phyloP scores from a whole-genome alignment of 345 rosid species.

The Excoecaria agallocha region DNA sequence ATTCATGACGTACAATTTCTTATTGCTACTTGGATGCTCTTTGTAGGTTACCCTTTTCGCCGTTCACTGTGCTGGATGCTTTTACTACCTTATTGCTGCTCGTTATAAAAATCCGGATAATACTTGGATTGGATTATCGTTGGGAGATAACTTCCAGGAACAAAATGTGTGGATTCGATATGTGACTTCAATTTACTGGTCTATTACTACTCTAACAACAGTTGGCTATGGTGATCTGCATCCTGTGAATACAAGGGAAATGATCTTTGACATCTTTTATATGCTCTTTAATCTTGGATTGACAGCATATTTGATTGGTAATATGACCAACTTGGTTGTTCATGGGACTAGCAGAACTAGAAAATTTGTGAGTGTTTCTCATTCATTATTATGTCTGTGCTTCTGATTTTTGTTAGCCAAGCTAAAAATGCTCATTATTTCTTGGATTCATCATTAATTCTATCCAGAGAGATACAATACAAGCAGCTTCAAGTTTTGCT shows the following conservation, averaged over 20 bases:
- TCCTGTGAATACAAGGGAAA: slow-evolving; percentile 79
- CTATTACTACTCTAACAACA: slow-evolving; percentile 89
- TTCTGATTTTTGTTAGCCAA: neutral
- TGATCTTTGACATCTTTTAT: slow-evolving; percentile 83
- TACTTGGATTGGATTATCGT: slow-evolving; percentile 71
- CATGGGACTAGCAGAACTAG: slow-evolving; percentile 94
- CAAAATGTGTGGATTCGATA: slow-evolving; percentile 63
- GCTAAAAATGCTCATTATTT: neutral
- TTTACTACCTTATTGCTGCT: slow-evolving; percentile 84
- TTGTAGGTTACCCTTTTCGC: slow-evolving; percentile 85
- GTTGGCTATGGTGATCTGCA: slow-evolving; percentile 96
- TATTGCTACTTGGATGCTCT: slow-evolving; percentile 9
- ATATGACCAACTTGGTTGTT: slow-evolving; percentile 97
- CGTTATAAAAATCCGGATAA: slow-evolving; percentile 44
- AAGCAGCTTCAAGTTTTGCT: slow-evolving; percentile 37
- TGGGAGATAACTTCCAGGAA: slow-evolving; percentile 41
- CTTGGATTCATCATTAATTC: neutral
- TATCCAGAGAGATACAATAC: slow-evolving; percentile 33
- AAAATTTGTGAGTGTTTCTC: slow-evolving; percentile 57
- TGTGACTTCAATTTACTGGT: slow-evolving; percentile 92
- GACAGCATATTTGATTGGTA: slow-evolving; percentile 89
- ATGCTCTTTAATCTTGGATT: slow-evolving; percentile 91
- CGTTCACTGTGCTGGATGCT: slow-evolving; percentile 89
- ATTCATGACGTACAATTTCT: neutral
- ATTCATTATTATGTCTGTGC: neutral